A percentile compares a stretch with the other conserved stretches of the same genome.
These are phyloP conservation scores for Apiospora kogelbergensis DNA, from an alignment of 2,329 filamentous ascomycete species.

Conservation along the genomic window DNA sequence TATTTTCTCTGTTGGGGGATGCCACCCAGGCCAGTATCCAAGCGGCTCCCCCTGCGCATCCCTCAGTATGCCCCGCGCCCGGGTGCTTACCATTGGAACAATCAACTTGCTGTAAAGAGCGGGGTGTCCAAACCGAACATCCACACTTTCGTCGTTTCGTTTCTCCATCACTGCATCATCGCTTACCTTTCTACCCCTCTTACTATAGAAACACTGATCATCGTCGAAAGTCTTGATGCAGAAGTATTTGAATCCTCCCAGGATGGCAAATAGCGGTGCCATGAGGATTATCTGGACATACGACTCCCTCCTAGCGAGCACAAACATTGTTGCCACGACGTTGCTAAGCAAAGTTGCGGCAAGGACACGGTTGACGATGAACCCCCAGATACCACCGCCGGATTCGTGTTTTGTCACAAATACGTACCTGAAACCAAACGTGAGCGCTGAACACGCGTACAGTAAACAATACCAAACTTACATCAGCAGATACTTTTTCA, in stretches of 20 bases:
- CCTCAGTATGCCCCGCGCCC: conserved; percentile 77
- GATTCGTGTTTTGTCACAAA: conserved; percentile 97
- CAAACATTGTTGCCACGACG: conserved; percentile 72
- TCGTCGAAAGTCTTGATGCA: conserved; percentile 77
- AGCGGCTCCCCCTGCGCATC: conserved; percentile 79
- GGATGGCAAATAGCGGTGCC: conserved; percentile 74
- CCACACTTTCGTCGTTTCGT: conserved; percentile 63
- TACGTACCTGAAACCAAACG: conserved; percentile 66
- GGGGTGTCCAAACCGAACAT: conserved; percentile 80
- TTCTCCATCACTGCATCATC: conserved; percentile 46
- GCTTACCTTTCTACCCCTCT: conserved; percentile 48
- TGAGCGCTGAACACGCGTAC: conserved; percentile 76
- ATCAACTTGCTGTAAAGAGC: conserved; percentile 88
- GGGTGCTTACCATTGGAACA: conserved; percentile 91
- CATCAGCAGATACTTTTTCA: conserved; percentile 87
- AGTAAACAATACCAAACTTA: conserved; percentile 76
- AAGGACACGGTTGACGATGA: conserved; percentile 88
- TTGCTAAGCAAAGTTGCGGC: conserved; percentile 80
- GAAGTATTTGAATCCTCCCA: conserved; percentile 84
- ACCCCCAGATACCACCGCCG: conserved; percentile 90
- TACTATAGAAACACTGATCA: conserved; percentile 71
- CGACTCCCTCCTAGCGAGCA: conserved; percentile 63
- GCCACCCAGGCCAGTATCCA: conserved; percentile 57
- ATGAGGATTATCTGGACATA: conserved; percentile 75
- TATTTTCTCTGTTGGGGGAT: too few species aligned